Evolutionary conservation across 345 rosid species (phyloP).

Genomic region (Sonneratia alba): DNA sequence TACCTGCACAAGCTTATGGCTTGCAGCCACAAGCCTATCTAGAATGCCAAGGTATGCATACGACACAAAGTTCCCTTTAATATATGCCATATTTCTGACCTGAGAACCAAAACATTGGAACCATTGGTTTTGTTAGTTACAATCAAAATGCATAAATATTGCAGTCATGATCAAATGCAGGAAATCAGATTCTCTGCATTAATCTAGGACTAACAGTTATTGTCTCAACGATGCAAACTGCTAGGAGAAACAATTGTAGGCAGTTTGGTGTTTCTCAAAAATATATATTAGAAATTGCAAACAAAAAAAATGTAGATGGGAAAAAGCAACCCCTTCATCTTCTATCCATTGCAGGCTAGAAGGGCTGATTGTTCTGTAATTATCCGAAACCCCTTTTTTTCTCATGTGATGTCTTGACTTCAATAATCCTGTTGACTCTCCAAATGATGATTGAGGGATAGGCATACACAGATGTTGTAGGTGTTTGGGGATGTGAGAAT

Average conservation of each 20-base stretch:
- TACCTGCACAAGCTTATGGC: constrained; percentile 90
- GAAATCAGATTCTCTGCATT: neutral
- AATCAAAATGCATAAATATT: neutral
- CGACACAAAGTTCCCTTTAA: constrained; percentile 73
- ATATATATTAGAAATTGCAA: neutral
- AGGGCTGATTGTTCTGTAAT: constrained; percentile 52
- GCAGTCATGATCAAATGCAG: neutral
- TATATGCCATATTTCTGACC: constrained; percentile 71
- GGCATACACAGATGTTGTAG: constrained; percentile 58
- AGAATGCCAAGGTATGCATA: constrained; percentile 65
- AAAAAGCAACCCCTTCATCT: constrained; percentile 62
- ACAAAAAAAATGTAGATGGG: neutral
- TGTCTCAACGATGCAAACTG: neutral
- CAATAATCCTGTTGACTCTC: constrained; percentile 23
- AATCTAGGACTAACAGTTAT: too few relatives aligned
- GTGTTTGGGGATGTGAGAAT: constrained; percentile 56
- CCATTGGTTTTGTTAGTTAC: neutral
- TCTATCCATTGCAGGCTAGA: constrained; percentile 63
- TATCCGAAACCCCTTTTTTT: constrained; percentile 59
- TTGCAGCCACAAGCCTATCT: constrained; percentile 59
- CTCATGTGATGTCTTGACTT: constrained; percentile 23
- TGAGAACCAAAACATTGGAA: constrained; percentile 16
- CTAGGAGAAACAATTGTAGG: neutral
- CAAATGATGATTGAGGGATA: constrained; percentile 27
- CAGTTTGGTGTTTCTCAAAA: neutral